Conservation (phyloP, 2,329 filamentous ascomycete genomes). For the Alternaria triticina region DNA sequence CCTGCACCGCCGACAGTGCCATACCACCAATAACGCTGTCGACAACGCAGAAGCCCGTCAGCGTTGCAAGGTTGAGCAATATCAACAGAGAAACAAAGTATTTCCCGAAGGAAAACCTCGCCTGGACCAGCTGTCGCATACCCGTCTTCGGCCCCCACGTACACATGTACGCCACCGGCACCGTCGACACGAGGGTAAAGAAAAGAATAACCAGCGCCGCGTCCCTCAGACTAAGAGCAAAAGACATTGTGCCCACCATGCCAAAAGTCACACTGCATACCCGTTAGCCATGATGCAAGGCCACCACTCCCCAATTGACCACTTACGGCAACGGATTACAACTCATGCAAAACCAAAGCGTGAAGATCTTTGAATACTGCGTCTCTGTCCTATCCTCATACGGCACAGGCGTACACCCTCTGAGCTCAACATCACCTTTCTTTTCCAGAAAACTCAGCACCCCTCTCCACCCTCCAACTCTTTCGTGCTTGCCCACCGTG, state of each 20-base stretch:
- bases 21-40: constrained; percentile 67
- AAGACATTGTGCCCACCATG: constrained; percentile 64
- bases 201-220: constrained; percentile 67
- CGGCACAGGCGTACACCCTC: constrained; percentile 63
- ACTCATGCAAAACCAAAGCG: constrained; percentile 65
- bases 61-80: constrained; percentile 67
- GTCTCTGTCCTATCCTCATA: constrained; percentile 61
- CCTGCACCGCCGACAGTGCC: constrained; percentile 43
- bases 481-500: constrained; percentile 17
- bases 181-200: constrained; percentile 63
- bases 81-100: constrained; percentile 67
- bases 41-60: constrained; percentile 69
- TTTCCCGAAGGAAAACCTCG: constrained; percentile 64
- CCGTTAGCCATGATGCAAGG: neutral
- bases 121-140: constrained; percentile 70
- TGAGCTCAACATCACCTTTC: constrained; percentile 40
- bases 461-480: constrained; percentile 18
- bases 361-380: constrained; percentile 64
- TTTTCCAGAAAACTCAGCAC: constrained; percentile 27
- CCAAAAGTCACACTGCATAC: constrained; percentile 63
- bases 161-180: constrained; percentile 63
- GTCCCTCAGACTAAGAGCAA: constrained; percentile 63
- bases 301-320: neutral
- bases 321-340: constrained; percentile 64
- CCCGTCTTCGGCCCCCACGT: constrained; percentile 67